phyloP scores from a whole-genome alignment of 2,329 filamentous ascomycete genomes.

The Neofusicoccum umdonicola region DNA sequence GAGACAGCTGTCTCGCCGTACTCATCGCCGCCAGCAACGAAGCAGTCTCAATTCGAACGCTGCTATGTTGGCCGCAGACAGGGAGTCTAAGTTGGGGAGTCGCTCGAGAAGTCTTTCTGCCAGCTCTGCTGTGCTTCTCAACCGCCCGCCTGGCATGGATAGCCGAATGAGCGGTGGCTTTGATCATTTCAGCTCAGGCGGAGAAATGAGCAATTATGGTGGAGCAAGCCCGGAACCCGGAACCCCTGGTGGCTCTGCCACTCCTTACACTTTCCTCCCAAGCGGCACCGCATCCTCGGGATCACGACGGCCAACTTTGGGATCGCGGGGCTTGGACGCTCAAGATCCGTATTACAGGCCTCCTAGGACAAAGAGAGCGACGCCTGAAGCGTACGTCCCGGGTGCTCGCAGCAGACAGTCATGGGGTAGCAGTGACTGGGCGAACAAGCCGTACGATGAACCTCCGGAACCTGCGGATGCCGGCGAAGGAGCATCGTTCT shows the following conservation, averaged over 20 bases:
- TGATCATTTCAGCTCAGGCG: constrained; percentile 53
- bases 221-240: constrained; percentile 65
- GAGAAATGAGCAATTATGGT: constrained; percentile 52
- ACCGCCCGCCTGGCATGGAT: constrained; percentile 18
- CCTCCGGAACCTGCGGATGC: constrained; percentile 32
- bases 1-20: constrained; percentile 76
- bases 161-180: constrained; percentile 47
- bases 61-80: constrained; percentile 70
- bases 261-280: constrained; percentile 68
- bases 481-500: constrained; percentile 34
- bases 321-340: constrained; percentile 30
- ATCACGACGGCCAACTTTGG: constrained; percentile 39
- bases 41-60: constrained; percentile 80
- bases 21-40: constrained; percentile 63
- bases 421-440: constrained; percentile 48
- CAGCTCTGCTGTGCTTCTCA: constrained; percentile 60
- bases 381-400: constrained; percentile 51
- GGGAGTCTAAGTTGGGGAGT: constrained; percentile 54
- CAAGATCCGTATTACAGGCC: constrained; percentile 86
- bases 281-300: constrained; percentile 50
- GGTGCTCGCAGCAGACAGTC: constrained; percentile 45
- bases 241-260: constrained; percentile 70
- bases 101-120: constrained; percentile 60
- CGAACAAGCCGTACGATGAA: constrained; percentile 46
- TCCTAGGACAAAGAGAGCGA: constrained; percentile 64